phyloP scores from a whole-genome alignment of 495 filamentous ascomycete species.

The Cryomyces antarcticus region DNA sequence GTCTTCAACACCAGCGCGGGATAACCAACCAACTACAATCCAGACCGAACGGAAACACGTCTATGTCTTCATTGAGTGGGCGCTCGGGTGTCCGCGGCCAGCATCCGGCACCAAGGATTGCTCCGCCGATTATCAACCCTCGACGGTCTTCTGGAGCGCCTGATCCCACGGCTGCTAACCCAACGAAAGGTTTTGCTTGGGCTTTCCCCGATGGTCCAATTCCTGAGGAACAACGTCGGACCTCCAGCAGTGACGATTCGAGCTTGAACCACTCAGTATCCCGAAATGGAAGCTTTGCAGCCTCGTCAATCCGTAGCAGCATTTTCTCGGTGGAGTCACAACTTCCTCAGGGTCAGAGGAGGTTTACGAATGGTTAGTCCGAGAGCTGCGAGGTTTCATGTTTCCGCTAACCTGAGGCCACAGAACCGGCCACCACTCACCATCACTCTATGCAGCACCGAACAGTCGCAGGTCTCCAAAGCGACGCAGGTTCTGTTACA shows the following conservation, averaged over 20 bases:
- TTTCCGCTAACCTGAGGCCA: neutral
- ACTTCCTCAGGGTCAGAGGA: conserved; percentile 17
- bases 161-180: conserved; percentile 21
- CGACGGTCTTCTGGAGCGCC: conserved; percentile 18
- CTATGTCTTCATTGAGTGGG: conserved; percentile 15
- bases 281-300: conserved; percentile 20
- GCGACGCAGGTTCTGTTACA: conserved; percentile 4
- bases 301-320: conserved; percentile 20
- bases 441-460: conserved; percentile 24
- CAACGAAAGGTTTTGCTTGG: conserved; percentile 23
- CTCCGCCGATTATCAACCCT: conserved; percentile 20
- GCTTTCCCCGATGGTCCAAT: conserved; percentile 20
- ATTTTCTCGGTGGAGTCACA: conserved; percentile 19
- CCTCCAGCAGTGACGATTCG: conserved; percentile 18
- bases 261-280: conserved; percentile 10
- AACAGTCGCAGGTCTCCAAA: conserved; percentile 15
- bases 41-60: conserved; percentile 15
- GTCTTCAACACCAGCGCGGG: conserved; percentile 17
- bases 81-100: conserved; percentile 5
- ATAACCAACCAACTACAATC: conserved; percentile 8
- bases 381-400: neutral
- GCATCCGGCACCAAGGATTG: conserved; percentile 14
- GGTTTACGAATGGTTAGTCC: conserved; percentile 18
- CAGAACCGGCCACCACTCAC: conserved; percentile 18
- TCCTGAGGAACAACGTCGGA: conserved; percentile 14